Percentiles rank a stretch among this genome's conserved stretches.
phyloP scores from a whole-genome alignment of 768 basidiomycete genomes.

The Clathrus columnatus region DNA sequence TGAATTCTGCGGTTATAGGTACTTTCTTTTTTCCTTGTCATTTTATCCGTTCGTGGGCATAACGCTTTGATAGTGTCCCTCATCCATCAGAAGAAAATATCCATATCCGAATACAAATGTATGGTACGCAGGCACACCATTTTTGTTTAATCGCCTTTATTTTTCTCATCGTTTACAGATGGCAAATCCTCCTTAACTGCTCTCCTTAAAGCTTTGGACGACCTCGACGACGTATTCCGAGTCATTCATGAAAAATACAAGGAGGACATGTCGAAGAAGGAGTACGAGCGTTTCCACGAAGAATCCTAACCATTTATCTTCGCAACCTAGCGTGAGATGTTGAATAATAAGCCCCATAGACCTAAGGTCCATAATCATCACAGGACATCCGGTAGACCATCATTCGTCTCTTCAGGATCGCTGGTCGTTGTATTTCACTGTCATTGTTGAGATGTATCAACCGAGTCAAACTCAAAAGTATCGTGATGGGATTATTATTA shows the following conservation, averaged over 20 bases:
- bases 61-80: constrained; percentile 48
- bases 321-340: background rate
- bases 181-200: constrained; percentile 78
- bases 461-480: too few relatives aligned
- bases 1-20: constrained; percentile 98
- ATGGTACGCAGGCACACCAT: constrained; percentile 51
- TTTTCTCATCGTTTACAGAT: constrained; percentile 38
- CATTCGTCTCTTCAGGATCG: too few relatives aligned
- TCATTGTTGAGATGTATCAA: too few relatives aligned
- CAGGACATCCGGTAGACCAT: too few relatives aligned
- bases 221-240: constrained; percentile 70
- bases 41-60: background rate
- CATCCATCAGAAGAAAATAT: constrained; percentile 97
- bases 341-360: too few relatives aligned
- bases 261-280: constrained; percentile 7
- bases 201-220: constrained; percentile 62
- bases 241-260: constrained; percentile 64
- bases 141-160: background rate
- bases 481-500: too few relatives aligned
- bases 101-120: constrained; percentile 98
- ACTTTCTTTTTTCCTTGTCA: background rate
- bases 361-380: too few relatives aligned
- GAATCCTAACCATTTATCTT: background rate
- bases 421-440: too few relatives aligned
- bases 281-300: constrained; percentile 10